phyloP scores from a whole-genome alignment of 805 yeast species.

The Ogataea corticis region DNA sequence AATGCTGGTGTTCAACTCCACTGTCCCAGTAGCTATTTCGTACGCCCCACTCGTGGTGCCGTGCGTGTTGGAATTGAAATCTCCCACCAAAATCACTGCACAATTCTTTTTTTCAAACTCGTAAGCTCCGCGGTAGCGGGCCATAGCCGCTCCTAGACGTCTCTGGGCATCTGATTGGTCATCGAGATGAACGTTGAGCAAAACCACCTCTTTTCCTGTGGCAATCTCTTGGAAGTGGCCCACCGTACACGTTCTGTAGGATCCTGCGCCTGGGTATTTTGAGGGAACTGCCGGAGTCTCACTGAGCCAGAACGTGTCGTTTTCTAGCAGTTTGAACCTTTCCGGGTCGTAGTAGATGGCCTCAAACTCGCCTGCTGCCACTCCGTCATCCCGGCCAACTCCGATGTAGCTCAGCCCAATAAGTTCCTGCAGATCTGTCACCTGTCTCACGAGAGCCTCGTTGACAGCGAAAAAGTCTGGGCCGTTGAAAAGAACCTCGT shows the following conservation, averaged over 20 bases:
- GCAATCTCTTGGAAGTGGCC: conserved; percentile 32
- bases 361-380: conserved; percentile 48
- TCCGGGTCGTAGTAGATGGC: conserved; percentile 45
- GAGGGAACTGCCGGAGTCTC: conserved; percentile 56
- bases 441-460: conserved; percentile 48
- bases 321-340: conserved; percentile 40
- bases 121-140: conserved; percentile 39
- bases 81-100: conserved; percentile 52
- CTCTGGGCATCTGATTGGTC: conserved; percentile 49
- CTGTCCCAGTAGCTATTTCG: conserved; percentile 29
- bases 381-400: conserved; percentile 56
- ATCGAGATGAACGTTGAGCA: conserved; percentile 53
- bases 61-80: conserved; percentile 53
- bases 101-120: conserved; percentile 34
- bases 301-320: conserved; percentile 54
- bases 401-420: conserved; percentile 42
- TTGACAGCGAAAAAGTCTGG: conserved; percentile 44
- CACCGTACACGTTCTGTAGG: conserved; percentile 41
- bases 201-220: conserved; percentile 37
- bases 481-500: conserved; percentile 36
- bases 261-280: conserved; percentile 41
- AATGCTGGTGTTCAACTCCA: conserved; percentile 1
- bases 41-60: conserved; percentile 41
- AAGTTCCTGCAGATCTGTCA: conserved; percentile 42
- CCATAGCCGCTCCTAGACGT: conserved; percentile 44